Conservation (phyloP, 805 yeast genomes). For the Candida anglica region DNA sequence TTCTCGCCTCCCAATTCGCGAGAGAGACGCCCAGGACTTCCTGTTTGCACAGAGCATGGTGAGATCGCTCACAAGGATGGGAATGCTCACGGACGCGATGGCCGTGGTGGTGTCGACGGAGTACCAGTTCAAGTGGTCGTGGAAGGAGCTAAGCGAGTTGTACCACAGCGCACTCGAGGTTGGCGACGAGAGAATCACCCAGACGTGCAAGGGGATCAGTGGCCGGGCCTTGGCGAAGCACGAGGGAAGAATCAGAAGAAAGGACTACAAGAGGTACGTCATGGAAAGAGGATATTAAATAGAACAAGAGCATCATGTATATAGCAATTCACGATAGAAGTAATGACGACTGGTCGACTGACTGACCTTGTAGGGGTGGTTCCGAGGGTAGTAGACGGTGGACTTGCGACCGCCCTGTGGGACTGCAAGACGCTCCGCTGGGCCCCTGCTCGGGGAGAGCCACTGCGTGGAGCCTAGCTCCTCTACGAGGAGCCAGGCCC, state of each 20-base stretch:
- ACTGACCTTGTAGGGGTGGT: no score
- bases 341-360: no score
- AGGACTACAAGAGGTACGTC: slow-evolving; percentile 28
- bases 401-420: no score
- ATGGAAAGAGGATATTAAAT: slow-evolving; percentile 28
- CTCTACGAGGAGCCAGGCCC: no score
- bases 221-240: slow-evolving; percentile 30
- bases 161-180: slow-evolving; percentile 26
- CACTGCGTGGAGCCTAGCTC: no score
- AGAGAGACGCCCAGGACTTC: slow-evolving; percentile 50
- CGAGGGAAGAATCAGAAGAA: slow-evolving; percentile 36
- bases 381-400: no score
- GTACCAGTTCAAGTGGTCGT: slow-evolving; percentile 67
- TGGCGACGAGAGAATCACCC: slow-evolving; percentile 26
- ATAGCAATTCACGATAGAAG: no score
- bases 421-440: no score
- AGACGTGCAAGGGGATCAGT: slow-evolving; percentile 29
- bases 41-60: slow-evolving; percentile 74
- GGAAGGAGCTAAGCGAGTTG: slow-evolving; percentile 29
- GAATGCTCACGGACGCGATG: slow-evolving; percentile 64
- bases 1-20: slow-evolving; percentile 28
- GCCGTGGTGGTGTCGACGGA: slow-evolving; percentile 64
- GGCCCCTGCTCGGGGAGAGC: no score
- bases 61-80: slow-evolving; percentile 49
- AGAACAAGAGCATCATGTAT: no score